Conservation (phyloP, 2,329 filamentous ascomycete species). For the Anthostomella pinea region DNA sequence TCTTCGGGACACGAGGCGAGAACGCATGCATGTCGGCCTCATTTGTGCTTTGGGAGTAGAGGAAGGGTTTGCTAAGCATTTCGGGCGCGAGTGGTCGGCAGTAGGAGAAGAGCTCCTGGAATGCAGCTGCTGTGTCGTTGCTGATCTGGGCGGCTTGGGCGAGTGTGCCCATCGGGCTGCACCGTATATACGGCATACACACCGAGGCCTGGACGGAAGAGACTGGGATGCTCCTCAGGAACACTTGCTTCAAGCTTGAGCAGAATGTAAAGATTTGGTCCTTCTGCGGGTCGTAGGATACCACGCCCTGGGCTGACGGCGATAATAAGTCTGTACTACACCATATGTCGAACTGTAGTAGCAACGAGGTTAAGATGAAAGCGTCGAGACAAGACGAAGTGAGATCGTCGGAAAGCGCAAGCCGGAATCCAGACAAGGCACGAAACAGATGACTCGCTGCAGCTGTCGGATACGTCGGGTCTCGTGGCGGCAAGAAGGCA, state of each 20-base stretch:
- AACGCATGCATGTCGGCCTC: too few relatives aligned
- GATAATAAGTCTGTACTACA: conserved; percentile 13
- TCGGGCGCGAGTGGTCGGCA: conserved; percentile 3
- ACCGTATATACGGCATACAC: conserved; percentile 1
- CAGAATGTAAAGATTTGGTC: conserved; percentile 23
- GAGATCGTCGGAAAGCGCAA: conserved; percentile 11
- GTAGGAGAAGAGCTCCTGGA: conserved; percentile 11
- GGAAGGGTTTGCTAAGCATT: conserved; percentile 3
- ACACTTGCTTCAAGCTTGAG: conserved; percentile 20
- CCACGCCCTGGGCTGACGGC: not conserved
- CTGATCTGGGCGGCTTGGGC: conserved; percentile 1
- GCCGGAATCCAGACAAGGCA: conserved; percentile 15
- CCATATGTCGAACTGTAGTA: conserved; percentile 25
- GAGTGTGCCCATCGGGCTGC: conserved; percentile 1
- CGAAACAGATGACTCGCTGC: conserved; percentile 17
- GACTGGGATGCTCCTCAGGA: conserved; percentile 16
- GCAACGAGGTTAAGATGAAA: conserved; percentile 20
- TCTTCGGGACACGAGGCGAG: too few relatives aligned
- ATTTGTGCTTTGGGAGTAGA: too few relatives aligned
- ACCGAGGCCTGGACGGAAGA: conserved; percentile 6
- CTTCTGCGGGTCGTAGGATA: conserved; percentile 5
- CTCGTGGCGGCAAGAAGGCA: conserved; percentile 11
- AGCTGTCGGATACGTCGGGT: conserved; percentile 5
- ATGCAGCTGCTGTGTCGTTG: conserved; percentile 3
- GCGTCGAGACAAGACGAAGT: conserved; percentile 16